Percentiles rank a stretch among this genome's conserved stretches.
phyloP scores from a whole-genome alignment of 164 flowering plant genomes.

The Amborella trichopoda region DNA sequence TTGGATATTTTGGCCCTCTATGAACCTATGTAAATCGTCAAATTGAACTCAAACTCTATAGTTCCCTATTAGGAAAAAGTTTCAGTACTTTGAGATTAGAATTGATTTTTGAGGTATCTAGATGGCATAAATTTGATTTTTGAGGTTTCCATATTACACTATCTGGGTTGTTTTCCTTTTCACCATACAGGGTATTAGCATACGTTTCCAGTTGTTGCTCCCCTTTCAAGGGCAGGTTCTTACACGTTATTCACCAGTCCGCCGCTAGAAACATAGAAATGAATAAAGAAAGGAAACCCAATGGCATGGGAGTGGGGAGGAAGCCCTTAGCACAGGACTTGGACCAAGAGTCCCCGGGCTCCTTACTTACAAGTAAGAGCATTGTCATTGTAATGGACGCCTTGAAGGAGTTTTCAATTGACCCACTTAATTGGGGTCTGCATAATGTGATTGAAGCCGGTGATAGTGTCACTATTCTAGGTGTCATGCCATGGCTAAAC shows the following conservation, averaged over 20 bases:
- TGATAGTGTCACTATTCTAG: conserved; percentile 27
- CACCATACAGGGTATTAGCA: background rate
- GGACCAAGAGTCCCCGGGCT: conserved; percentile 9
- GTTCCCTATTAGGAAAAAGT: too few relatives aligned
- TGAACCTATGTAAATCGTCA: too few relatives aligned
- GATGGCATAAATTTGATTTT: too few relatives aligned
- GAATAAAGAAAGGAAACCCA: background rate
- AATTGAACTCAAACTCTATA: too few relatives aligned
- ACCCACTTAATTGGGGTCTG: conserved; percentile 28
- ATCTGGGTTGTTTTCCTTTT: background rate
- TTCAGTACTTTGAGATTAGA: too few relatives aligned
- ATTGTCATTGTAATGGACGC: conserved; percentile 41
- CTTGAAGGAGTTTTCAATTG: conserved; percentile 20
- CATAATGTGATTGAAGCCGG: conserved; percentile 20
- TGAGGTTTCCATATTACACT: background rate
- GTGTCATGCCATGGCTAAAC: conserved; percentile 50
- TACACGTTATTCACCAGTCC: too few relatives aligned
- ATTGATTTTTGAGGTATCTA: too few relatives aligned
- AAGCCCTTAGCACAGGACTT: conserved; percentile 4
- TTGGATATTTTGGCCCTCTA: too few relatives aligned
- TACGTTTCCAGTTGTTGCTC: too few relatives aligned
- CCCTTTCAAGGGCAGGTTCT: too few relatives aligned
- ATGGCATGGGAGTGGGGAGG: background rate
- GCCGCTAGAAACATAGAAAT: background rate
- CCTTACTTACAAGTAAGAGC: conserved; percentile 4